phyloP scores from a whole-genome alignment of 1,284 basidiomycete genomes.

The Leccinum solheimii region DNA sequence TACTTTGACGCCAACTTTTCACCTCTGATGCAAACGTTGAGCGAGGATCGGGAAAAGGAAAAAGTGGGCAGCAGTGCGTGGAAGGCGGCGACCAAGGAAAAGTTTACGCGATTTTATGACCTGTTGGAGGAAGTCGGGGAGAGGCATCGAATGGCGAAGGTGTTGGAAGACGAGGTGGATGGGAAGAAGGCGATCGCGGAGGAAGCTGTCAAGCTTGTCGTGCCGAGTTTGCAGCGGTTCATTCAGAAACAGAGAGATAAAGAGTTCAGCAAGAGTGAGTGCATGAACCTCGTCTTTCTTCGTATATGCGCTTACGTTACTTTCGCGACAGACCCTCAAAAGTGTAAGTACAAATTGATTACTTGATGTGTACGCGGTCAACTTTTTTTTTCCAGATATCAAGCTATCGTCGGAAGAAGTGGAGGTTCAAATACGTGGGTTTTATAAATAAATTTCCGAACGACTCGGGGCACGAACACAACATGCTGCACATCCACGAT shows the following conservation, averaged over 20 bases:
- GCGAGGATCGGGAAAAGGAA: slow-evolving; percentile 64
- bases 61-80: slow-evolving; percentile 44
- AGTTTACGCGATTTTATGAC: slow-evolving; percentile 77
- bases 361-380: slow-evolving; percentile 7
- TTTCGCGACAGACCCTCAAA: slow-evolving; percentile 63
- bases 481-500: neutral
- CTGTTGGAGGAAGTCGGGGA: slow-evolving; percentile 74
- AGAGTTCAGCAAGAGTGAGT: slow-evolving; percentile 77
- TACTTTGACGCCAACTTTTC: slow-evolving; percentile 82
- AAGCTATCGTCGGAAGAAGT: slow-evolving; percentile 75
- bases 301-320: neutral
- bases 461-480: neutral
- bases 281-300: neutral
- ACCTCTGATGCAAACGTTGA: slow-evolving; percentile 68
- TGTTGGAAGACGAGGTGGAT: slow-evolving; percentile 70
- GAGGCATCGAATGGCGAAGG: slow-evolving; percentile 62
- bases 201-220: slow-evolving; percentile 72
- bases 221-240: slow-evolving; percentile 71
- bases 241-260: slow-evolving; percentile 72
- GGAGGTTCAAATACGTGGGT: slow-evolving; percentile 63
- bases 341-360: slow-evolving; percentile 53
- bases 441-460: slow-evolving; percentile 42
- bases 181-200: slow-evolving; percentile 59
- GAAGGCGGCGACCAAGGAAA: slow-evolving; percentile 72
- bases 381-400: slow-evolving; percentile 56